These are phyloP conservation scores for Boletus reticuloceps DNA, from an alignment of 768 basidiomycete species.

Conservation along the genomic window DNA sequence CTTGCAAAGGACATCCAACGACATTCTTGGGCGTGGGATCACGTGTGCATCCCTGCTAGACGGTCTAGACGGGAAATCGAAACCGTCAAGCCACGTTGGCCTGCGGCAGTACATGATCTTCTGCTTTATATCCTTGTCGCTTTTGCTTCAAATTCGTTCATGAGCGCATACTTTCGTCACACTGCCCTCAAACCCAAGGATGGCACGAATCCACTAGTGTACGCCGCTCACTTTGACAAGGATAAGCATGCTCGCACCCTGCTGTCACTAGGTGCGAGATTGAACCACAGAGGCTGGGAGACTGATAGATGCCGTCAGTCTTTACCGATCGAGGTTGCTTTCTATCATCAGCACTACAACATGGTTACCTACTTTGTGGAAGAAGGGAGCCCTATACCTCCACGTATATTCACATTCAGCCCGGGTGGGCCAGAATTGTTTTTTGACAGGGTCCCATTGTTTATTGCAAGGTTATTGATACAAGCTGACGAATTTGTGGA, in stretches of 20 bases:
- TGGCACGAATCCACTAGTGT: slow-evolving; percentile 3
- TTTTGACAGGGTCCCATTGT: background rate
- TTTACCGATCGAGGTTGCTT: background rate
- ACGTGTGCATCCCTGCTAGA: background rate
- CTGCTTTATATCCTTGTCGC: background rate
- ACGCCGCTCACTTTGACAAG: slow-evolving; percentile 1
- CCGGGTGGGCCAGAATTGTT: no score
- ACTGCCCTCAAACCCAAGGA: background rate
- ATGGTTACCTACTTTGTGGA: background rate
- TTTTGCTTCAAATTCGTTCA: background rate
- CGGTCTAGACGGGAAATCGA: no score
- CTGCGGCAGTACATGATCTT: background rate
- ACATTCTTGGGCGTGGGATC: background rate
- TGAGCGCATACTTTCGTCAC: background rate
- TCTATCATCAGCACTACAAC: background rate
- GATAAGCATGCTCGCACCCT: background rate
- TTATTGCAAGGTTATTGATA: background rate
- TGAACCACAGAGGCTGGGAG: background rate
- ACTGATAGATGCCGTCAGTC: background rate
- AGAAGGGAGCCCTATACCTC: background rate
- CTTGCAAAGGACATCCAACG: background rate
- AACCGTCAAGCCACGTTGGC: background rate
- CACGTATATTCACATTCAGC: background rate
- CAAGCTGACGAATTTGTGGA: background rate
- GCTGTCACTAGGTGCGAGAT: background rate